Evolutionary conservation across 306 rosid genomes (phyloP), one percentile per base, ranked within the genome.

Genomic region (Begonia masoniana): DNA sequence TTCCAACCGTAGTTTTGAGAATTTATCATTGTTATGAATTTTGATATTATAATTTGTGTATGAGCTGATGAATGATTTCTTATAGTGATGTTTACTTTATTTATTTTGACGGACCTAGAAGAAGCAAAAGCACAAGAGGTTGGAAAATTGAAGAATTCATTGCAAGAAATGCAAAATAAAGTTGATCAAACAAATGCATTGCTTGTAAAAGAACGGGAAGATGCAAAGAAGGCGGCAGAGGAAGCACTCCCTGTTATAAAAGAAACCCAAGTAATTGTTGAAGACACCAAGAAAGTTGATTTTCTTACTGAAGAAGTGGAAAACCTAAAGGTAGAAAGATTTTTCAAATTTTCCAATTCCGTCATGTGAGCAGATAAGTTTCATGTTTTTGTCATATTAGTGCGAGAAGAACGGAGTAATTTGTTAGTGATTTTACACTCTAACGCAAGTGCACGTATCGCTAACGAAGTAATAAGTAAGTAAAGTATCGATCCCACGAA

Each of bases 191-290:
- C 99, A 64, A 86, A 92, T 68, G 77, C 93, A 50, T 76, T 64
- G 68, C 81, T 75, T 67, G 65, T 81, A 57, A 84, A 85, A 76
- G 99, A 92, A 68, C 86, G 84, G 26, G 99, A 86, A 65, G 82
- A 72, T 5, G 87, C 93, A 58, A 68, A 65, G 63, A 92, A 86
- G 64, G 96, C 95, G 59, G 79, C 81, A 57, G 74, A 83, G 74
- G 96, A 92, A 74, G 96, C 96, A 47, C 99, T 94, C 50, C 99
- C 99, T 62, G 93, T 92, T 35, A 75, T 92, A 58, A 86, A 86
- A 83, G 99, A 86, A 77, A 92, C 99, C 69, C 99, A 94, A 62
- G 87, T 92, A 51, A 58, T 92, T 52, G 50, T 92, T 59, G 83
- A 92, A 68, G 99, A 92, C 73, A 86, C 93, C 19, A 87, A 83